Evolutionary conservation across 106 monocot genomes (phyloP).

Genomic region (Apostasia ramifera): DNA sequence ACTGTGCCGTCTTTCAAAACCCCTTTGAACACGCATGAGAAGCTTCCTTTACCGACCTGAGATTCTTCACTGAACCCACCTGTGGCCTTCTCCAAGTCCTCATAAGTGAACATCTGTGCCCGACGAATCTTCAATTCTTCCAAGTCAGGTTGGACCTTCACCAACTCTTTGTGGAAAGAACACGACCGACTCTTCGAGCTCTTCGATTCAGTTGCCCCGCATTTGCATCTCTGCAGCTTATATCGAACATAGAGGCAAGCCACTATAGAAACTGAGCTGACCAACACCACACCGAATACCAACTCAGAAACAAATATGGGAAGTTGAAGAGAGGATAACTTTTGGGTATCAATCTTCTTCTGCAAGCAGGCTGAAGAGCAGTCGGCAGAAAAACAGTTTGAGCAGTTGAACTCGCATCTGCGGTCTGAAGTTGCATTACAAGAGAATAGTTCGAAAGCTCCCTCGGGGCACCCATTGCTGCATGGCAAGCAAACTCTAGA

Average conservation of each 20-base stretch:
- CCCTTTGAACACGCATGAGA: conserved; percentile 95
- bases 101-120: conserved; percentile 73
- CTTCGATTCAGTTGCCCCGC: conserved; percentile 21
- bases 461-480: conserved; percentile 55
- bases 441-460: conserved; percentile 24
- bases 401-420: conserved; percentile 58
- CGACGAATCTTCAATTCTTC: conserved; percentile 75
- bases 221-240: conserved; percentile 41
- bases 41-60: conserved; percentile 86
- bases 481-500: conserved; percentile 85
- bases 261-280: conserved; percentile 32
- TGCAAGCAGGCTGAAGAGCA: conserved; percentile 47
- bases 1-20: conserved; percentile 75
- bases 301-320: conserved; percentile 75
- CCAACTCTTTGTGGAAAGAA: conserved; percentile 47
- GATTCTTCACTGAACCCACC: conserved; percentile 79
- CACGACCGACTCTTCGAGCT: conserved; percentile 7
- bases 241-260: conserved; percentile 57
- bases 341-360: conserved; percentile 6
- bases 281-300: conserved; percentile 53
- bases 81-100: conserved; percentile 83
- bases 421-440: conserved; percentile 58
- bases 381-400: conserved; percentile 35
- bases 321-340: conserved; percentile 40
- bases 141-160: conserved; percentile 44